These are phyloP conservation scores for Discostella stelligeroides DNA, from an alignment of 108 stramenopile genomes.

Conservation along the genomic window DNA sequence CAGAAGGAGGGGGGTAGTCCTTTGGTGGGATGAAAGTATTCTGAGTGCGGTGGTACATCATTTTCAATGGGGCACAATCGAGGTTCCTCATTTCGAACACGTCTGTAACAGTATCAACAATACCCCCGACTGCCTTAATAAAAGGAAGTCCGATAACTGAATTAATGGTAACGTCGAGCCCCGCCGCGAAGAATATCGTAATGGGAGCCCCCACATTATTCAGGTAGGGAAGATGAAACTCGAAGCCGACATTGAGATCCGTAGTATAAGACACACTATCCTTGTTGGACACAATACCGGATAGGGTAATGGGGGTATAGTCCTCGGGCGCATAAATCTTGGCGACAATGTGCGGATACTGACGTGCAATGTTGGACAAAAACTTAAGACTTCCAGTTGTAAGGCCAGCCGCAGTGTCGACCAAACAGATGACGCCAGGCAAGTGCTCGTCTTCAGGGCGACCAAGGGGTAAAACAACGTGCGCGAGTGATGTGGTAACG, in stretches of 20 bases:
- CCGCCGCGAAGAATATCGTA: not conserved
- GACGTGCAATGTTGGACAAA: not conserved
- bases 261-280: not conserved
- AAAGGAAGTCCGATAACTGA: not conserved
- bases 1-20: too few relatives aligned
- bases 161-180: not conserved
- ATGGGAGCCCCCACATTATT: not conserved
- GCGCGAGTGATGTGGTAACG: not conserved
- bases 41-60: not conserved
- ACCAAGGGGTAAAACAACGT: not conserved
- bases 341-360: not conserved
- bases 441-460: not conserved
- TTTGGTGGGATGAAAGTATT: too few relatives aligned
- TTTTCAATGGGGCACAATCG: not conserved
- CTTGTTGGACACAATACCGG: not conserved
- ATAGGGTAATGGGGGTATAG: not conserved
- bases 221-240: not conserved
- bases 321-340: not conserved
- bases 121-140: not conserved
- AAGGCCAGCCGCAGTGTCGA: constrained; percentile 16
- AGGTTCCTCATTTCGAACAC: not conserved
- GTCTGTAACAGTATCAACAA: not conserved
- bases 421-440: not conserved
- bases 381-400: not conserved
- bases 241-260: not conserved